These are phyloP conservation scores for Ustilago cynodontis DNA, from an alignment of 1,284 basidiomycete genomes.

Conservation along the genomic window DNA sequence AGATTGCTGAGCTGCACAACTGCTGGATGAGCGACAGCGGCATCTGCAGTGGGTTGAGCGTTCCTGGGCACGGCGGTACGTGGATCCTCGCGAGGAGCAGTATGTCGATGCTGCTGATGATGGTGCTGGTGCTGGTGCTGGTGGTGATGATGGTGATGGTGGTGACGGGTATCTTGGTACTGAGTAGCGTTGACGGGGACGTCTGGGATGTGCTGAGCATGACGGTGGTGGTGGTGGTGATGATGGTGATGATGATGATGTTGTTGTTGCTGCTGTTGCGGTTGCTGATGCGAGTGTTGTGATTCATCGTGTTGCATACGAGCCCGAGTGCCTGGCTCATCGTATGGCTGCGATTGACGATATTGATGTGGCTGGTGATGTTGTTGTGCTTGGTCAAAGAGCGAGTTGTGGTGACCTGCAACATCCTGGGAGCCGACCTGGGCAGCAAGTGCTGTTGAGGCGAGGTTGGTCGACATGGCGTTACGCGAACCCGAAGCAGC, in stretches of 20 bases:
- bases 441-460: constrained; percentile 41
- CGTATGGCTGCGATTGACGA: constrained; percentile 15
- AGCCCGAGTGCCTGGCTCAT: constrained; percentile 3
- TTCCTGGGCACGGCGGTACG: constrained; percentile 14
- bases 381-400: constrained; percentile 12
- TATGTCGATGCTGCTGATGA: constrained; percentile 16
- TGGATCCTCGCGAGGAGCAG: constrained; percentile 20
- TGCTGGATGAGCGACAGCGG: constrained; percentile 34
- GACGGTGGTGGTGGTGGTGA: constrained; percentile 27
- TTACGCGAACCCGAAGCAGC: constrained; percentile 34
- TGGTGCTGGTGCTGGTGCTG: constrained; percentile 16
- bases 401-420: constrained; percentile 8
- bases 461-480: constrained; percentile 31
- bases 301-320: constrained; percentile 13
- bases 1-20: constrained; percentile 44
- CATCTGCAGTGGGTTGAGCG: constrained; percentile 20
- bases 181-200: constrained; percentile 12
- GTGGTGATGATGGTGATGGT: constrained; percentile 13
- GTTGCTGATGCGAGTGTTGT: constrained; percentile 12
- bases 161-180: constrained; percentile 13
- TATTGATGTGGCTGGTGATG: not conserved
- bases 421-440: constrained; percentile 32
- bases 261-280: constrained; percentile 23
- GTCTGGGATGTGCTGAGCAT: constrained; percentile 8
- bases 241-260: constrained; percentile 35